These are phyloP conservation scores for Rhodomyrtus psidioides DNA, from an alignment of 441 rosid genomes.

Conservation along the genomic window DNA sequence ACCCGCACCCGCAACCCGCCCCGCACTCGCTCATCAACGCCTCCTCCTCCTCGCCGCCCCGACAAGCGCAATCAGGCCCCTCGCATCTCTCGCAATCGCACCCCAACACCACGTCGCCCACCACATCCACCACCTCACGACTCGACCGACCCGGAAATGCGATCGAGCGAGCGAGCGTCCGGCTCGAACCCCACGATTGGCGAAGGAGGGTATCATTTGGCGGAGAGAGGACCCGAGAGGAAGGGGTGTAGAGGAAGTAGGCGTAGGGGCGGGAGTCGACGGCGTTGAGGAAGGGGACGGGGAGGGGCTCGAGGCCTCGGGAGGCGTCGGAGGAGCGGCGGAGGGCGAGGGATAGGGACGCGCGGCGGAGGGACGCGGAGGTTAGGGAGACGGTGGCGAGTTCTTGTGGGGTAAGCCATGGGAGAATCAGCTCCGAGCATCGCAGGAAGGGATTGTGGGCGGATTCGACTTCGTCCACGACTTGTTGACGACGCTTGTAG, in stretches of 20 bases:
- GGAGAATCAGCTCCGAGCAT: constrained; percentile 39
- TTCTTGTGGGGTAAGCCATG: constrained; percentile 52
- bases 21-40: constrained; percentile 52
- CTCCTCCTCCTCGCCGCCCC: constrained; percentile 13
- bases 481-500: background rate
- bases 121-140: constrained; percentile 6
- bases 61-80: constrained; percentile 5
- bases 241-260: constrained; percentile 55
- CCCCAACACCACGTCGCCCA: constrained; percentile 21
- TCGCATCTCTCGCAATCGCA: constrained; percentile 57
- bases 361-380: constrained; percentile 35
- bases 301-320: constrained; percentile 42
- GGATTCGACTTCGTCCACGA: background rate
- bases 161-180: background rate
- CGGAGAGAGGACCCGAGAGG: constrained; percentile 37
- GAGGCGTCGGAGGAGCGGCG: constrained; percentile 64
- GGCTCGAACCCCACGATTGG: constrained; percentile 49
- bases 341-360: constrained; percentile 30
- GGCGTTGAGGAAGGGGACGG: constrained; percentile 44
- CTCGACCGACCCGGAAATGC: background rate
- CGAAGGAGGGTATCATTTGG: constrained; percentile 18
- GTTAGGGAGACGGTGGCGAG: constrained; percentile 41
- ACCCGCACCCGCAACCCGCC: constrained; percentile 46
- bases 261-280: constrained; percentile 35
- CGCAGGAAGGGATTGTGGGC: constrained; percentile 11